Base-by-base conservation (phyloP, 257 asterid genomes). In the Fraxinus pennsylvanica region DNA sequence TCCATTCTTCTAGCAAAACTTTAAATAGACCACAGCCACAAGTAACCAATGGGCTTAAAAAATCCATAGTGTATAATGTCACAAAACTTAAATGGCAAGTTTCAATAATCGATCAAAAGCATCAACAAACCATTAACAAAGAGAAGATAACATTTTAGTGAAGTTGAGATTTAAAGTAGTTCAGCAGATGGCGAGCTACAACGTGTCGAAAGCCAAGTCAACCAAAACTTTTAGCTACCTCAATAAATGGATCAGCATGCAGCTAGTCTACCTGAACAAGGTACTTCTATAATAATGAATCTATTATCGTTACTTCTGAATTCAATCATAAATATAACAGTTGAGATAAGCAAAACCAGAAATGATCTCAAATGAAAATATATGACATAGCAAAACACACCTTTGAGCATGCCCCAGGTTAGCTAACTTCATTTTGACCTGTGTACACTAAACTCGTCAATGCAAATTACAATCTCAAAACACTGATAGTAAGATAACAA, bases 351-450 rank as follows among this genome's bases (percentile, higher is more conserved):
- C 63, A 61, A 59, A 9, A 32, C 30, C 68, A 75, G 43, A 67
- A 70, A 29, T 0, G 29, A 33, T 36, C 17, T 6, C 21, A 68
- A 6, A 77, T 8, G 10, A 66, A 57, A 74, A 30, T 32, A 59
- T 2, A 29, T 0, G 13, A 30, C 39, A 71, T 29, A 12, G 74
- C 39, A 61, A 39, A 73, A 76, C 85, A 72, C 77, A 94, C 98
- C 95, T 92, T 80, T 92, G 98, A 81, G 96, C 94, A 82, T 91
- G 98, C 59, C 99, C 97, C 82, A 91, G 38, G 79, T 84, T 92
- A 79, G 85, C 79, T 50, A 96, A 88, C 91, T 96, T 96, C 95
- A 88, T 88, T 88, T 89, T 96, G 82, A 96, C 91, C 99, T 96
- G 91, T 75, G 76, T 69, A 77, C 39, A 32, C 80, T 79, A 73